These are phyloP conservation scores for Claviceps pusilla DNA, from an alignment of 2,329 filamentous ascomycete species.

Conservation along the genomic window DNA sequence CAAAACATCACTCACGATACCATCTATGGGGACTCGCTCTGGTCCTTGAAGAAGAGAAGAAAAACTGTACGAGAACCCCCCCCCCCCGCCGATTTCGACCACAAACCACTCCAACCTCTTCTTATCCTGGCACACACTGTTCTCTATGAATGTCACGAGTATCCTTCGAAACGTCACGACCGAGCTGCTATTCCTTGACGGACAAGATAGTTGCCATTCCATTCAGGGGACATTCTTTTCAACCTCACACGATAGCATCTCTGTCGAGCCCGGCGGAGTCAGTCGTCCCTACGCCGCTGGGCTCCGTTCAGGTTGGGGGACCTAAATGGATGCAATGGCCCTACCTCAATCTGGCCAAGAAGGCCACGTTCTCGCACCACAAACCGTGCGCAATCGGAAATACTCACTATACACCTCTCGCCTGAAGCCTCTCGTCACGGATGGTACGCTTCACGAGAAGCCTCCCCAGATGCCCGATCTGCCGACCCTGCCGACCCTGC, in stretches of 20 bases:
- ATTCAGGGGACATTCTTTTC: neutral
- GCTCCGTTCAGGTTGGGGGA: slow-evolving; percentile 4
- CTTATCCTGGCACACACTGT: neutral
- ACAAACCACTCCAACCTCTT: neutral
- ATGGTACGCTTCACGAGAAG: slow-evolving; percentile 1
- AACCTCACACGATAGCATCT: neutral
- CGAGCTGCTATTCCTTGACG: neutral
- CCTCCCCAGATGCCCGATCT: slow-evolving; percentile 12
- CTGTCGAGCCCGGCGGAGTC: slow-evolving; percentile 7
- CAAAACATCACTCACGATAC: neutral
- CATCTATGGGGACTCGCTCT: neutral
- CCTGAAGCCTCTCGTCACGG: slow-evolving; percentile 8
- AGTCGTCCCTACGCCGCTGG: slow-evolving; percentile 7
- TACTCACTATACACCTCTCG: slow-evolving; percentile 12
- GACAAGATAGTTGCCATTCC: neutral
- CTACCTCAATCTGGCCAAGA: slow-evolving; percentile 7
- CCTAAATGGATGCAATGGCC: slow-evolving; percentile 11
- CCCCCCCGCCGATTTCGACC: neutral
- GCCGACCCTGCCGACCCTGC: slow-evolving; percentile 21
- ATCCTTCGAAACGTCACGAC: neutral
- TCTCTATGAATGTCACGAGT: neutral
- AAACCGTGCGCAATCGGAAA: slow-evolving; percentile 9
- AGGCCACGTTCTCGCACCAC: slow-evolving; percentile 4
- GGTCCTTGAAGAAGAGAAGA: neutral
- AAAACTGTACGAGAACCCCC: neutral